Percentiles rank a stretch among this genome's conserved stretches.
Conservation (phyloP, 2,329 filamentous ascomycete species). For the Pezicula neosporulosa region DNA sequence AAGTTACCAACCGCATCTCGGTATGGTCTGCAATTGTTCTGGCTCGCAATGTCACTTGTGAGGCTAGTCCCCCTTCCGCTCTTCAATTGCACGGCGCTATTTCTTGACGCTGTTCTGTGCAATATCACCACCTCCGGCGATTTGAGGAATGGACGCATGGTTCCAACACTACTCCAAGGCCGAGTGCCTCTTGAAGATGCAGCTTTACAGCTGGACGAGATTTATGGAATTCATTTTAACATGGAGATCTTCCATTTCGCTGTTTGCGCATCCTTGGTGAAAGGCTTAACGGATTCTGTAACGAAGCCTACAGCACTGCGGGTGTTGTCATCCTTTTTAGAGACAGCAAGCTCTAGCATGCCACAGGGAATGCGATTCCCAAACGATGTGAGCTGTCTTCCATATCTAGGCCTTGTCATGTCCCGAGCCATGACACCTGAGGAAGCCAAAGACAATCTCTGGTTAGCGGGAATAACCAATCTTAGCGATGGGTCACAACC, state of each 20-base stretch:
- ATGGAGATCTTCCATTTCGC: conserved; percentile 65
- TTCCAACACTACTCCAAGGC: conserved; percentile 57
- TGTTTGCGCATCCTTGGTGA: conserved; percentile 59
- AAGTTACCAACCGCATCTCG: conserved; percentile 64
- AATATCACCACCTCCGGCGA: conserved; percentile 62
- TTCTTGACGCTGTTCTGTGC: conserved; percentile 60
- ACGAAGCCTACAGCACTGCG: conserved; percentile 57
- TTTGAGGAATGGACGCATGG: conserved; percentile 56
- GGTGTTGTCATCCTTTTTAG: conserved; percentile 59
- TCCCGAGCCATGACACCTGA: conserved; percentile 52
- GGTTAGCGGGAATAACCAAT: conserved; percentile 53
- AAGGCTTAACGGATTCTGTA: conserved; percentile 59
- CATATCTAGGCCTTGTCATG: conserved; percentile 58
- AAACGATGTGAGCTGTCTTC: conserved; percentile 31
- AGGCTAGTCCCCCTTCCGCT: conserved; percentile 58
- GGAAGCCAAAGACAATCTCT: conserved; percentile 61
- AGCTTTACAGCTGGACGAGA: conserved; percentile 57
- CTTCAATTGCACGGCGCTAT: conserved; percentile 63
- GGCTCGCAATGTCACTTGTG: conserved; percentile 64
- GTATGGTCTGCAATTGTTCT: conserved; percentile 67
- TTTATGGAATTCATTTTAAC: conserved; percentile 63
- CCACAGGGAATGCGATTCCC: conserved; percentile 20
- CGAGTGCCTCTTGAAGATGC: conserved; percentile 59
- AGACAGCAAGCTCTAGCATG: conserved; percentile 39
- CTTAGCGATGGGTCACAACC: conserved; percentile 36